phyloP scores from a whole-genome alignment of 192 early-diverging fungal genomes.

The Phycomyces blakesleeanus region DNA sequence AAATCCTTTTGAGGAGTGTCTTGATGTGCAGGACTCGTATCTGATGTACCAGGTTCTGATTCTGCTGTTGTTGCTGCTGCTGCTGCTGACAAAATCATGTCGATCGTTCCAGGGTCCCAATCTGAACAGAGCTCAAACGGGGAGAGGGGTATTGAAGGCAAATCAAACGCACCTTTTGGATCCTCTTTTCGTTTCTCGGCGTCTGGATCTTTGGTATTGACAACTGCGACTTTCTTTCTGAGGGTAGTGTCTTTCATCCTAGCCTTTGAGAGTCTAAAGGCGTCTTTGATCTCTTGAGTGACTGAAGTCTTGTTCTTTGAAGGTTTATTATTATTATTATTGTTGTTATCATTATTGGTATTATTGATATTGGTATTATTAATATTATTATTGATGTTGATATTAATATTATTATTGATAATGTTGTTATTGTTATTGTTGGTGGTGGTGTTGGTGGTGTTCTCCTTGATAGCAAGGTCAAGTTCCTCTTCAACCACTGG shows the following conservation, averaged over 20 bases:
- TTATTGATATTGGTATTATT: not conserved
- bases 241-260: not conserved
- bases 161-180: conserved; percentile 9
- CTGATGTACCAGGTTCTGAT: not conserved
- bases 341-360: not conserved
- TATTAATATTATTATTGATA: not conserved
- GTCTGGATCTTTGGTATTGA: not conserved
- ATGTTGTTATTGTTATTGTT: conserved; percentile 10
- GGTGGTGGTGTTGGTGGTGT: not conserved
- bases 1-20: no score
- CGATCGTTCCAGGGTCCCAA: conserved; percentile 8
- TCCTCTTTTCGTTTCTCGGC: not conserved
- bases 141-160: conserved; percentile 21
- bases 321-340: not conserved
- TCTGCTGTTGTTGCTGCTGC: not conserved
- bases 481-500: not conserved
- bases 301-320: not conserved
- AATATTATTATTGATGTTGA: not conserved
- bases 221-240: not conserved
- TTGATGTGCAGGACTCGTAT: not conserved
- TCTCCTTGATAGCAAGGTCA: conserved; percentile 8
- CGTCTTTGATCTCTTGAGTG: not conserved
- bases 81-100: no score
- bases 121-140: conserved; percentile 16
- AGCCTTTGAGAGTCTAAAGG: not conserved